Percentiles rank a stretch among this genome's conserved stretches.
Conservation (phyloP, 352 stramenopile species). For the Phytophthora pini region DNA sequence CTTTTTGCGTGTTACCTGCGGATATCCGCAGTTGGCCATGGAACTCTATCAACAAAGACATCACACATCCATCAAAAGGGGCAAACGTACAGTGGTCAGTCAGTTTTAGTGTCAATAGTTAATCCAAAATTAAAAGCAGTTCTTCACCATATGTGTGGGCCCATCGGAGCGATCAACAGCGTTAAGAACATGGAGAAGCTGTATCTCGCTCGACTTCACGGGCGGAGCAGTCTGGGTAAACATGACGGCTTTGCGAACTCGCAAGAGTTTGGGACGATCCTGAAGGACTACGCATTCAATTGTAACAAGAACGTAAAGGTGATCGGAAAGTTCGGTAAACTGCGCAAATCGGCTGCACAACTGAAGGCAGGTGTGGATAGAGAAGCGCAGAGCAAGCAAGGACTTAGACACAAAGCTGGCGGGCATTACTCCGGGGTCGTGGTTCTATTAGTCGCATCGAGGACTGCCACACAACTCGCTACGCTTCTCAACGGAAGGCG, state of each 20-base stretch:
- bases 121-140: too few species aligned
- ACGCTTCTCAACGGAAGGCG: background rate
- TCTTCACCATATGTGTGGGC: too few species aligned
- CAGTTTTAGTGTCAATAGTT: too few species aligned
- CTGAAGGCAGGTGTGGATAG: background rate
- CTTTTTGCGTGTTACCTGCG: too few species aligned
- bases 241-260: background rate
- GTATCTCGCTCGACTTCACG: background rate
- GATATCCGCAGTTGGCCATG: too few species aligned
- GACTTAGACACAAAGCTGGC: background rate
- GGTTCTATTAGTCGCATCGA: background rate
- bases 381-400: background rate
- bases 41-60: too few species aligned
- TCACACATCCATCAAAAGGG: too few species aligned
- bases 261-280: background rate
- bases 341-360: background rate
- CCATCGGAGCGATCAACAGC: too few species aligned
- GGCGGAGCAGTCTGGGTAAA: too few species aligned
- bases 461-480: background rate
- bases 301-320: background rate
- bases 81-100: too few species aligned
- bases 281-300: conserved; percentile 1
- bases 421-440: background rate
- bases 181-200: background rate
- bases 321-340: background rate